Conservation (phyloP, 257 asterid species). For the Solanum phureja region DNA sequence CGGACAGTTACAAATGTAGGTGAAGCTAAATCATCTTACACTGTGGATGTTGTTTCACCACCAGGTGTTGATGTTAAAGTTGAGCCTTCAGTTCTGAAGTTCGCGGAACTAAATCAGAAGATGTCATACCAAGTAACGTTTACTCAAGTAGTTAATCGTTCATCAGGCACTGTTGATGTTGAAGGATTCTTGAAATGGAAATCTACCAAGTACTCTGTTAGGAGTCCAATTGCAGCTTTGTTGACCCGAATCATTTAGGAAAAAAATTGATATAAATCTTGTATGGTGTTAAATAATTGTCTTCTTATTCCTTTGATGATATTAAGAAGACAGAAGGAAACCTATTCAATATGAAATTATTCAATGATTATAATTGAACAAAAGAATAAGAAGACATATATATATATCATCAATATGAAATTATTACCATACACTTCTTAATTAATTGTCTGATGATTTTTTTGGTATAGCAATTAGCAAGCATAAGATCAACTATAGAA, state of each 20-base stretch:
- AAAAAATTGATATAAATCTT: neutral
- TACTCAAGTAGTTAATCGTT: neutral
- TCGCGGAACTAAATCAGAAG: neutral
- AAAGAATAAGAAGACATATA: too few species aligned
- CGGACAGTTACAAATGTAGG: neutral
- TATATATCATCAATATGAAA: neutral
- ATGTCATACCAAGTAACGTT: constrained; percentile 3
- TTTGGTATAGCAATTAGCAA: neutral
- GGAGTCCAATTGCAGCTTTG: neutral
- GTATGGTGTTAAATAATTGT: neutral
- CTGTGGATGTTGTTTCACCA: neutral
- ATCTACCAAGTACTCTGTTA: neutral
- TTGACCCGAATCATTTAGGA: neutral
- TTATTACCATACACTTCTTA: neutral
- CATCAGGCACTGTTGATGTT: neutral
- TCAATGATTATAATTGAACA: too few species aligned
- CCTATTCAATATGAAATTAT: too few species aligned
- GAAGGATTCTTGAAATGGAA: constrained; percentile 22
- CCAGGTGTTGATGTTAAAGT: neutral
- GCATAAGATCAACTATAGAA: neutral
- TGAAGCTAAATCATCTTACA: neutral
- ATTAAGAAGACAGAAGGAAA: neutral
- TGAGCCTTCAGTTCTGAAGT: neutral
- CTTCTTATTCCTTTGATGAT: neutral
- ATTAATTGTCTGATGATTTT: neutral